Percentiles rank a stretch among this genome's conserved stretches.
phyloP scores from a whole-genome alignment of 2,329 filamentous ascomycete genomes.

The Aspergillus transmontanensis region DNA sequence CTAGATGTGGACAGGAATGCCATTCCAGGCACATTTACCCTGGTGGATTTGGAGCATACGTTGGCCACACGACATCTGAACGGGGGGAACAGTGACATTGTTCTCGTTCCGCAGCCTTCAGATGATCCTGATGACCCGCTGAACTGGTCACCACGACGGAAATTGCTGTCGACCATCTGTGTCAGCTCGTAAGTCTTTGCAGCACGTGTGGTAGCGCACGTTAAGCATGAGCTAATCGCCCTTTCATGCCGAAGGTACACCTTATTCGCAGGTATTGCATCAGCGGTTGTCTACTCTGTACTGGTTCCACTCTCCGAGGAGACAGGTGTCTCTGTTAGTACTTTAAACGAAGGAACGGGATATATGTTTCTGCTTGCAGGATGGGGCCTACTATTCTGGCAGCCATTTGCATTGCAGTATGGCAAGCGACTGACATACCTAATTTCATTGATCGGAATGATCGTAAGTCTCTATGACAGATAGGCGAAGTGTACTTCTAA shows the following conservation, averaged over 20 bases:
- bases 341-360: slow-evolving; percentile 43
- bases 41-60: slow-evolving; percentile 45
- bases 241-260: slow-evolving; percentile 36
- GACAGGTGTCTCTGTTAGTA: slow-evolving; percentile 37
- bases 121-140: slow-evolving; percentile 51
- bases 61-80: slow-evolving; percentile 34
- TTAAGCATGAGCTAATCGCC: neutral
- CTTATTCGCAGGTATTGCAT: slow-evolving; percentile 40
- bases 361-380: slow-evolving; percentile 47
- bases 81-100: slow-evolving; percentile 38
- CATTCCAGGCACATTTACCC: slow-evolving; percentile 48
- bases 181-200: slow-evolving; percentile 40
- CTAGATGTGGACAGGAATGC: slow-evolving; percentile 29
- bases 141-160: slow-evolving; percentile 49
- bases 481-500: neutral
- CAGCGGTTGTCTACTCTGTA: slow-evolving; percentile 44
- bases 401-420: slow-evolving; percentile 50
- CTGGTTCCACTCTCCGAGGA: slow-evolving; percentile 38
- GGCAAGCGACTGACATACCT: slow-evolving; percentile 43
- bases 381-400: slow-evolving; percentile 52
- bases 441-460: slow-evolving; percentile 33
- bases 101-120: slow-evolving; percentile 48
- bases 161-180: slow-evolving; percentile 45
- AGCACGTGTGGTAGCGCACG: slow-evolving; percentile 1
- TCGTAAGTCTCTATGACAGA: slow-evolving; percentile 27